phyloP scores from a whole-genome alignment of 192 early-diverging fungal genomes.

The Dispira simplex region DNA sequence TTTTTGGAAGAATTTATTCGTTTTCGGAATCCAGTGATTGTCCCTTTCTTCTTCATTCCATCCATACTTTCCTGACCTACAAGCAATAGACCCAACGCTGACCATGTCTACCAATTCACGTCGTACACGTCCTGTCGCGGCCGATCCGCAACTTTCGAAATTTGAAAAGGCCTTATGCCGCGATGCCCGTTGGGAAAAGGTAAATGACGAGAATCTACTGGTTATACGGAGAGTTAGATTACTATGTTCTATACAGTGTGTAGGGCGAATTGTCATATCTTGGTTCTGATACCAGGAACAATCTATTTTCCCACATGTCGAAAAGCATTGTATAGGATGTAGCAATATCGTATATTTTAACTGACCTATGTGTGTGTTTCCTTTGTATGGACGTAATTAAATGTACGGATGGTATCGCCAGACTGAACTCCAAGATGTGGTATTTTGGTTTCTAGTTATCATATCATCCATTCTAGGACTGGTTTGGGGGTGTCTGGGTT shows the following conservation, averaged over 20 bases:
- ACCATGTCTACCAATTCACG: too few relatives aligned
- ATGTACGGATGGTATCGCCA: not conserved
- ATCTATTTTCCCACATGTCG: not conserved
- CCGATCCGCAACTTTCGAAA: not conserved
- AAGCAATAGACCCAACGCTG: too few relatives aligned
- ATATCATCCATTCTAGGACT: not conserved
- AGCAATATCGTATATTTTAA: not conserved
- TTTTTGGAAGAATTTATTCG: too few relatives aligned
- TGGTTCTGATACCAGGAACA: not conserved
- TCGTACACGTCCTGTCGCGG: too few relatives aligned
- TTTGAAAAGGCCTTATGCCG: not conserved
- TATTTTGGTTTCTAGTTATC: not conserved
- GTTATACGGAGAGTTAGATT: not conserved
- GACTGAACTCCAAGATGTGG: slow-evolving; percentile 1
- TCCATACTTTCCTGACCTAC: too few relatives aligned
- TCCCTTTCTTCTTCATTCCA: too few relatives aligned
- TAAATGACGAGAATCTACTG: not conserved
- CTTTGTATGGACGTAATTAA: not conserved
- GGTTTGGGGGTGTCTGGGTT: not conserved
- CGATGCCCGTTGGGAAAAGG: not conserved
- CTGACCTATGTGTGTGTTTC: not conserved
- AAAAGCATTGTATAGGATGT: not conserved
- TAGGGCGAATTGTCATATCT: not conserved
- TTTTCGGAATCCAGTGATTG: too few relatives aligned
- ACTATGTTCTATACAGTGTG: not conserved